These are phyloP conservation scores for Clonostachys rosea DNA, from an alignment of 2,329 filamentous ascomycete genomes.

Conservation along the genomic window DNA sequence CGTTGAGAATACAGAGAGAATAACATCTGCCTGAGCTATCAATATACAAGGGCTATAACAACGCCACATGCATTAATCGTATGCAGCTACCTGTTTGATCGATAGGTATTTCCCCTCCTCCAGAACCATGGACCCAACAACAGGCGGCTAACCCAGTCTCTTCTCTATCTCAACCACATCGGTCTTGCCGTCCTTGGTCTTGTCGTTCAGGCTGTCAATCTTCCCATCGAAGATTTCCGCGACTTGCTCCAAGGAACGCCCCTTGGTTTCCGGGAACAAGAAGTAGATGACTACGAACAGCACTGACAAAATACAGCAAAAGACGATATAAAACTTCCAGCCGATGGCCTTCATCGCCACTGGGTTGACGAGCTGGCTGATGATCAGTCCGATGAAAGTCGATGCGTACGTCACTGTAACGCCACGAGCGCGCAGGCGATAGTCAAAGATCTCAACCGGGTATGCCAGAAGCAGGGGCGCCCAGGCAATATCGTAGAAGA, in stretches of 20 bases:
- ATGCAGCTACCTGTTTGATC: too few species aligned
- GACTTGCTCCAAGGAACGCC: conserved; percentile 36
- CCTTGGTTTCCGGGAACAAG: conserved; percentile 35
- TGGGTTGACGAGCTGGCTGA: conserved; percentile 37
- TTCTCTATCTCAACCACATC: too few species aligned
- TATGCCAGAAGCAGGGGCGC: conserved; percentile 37
- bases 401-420: conserved; percentile 19
- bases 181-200: too few species aligned
- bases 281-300: conserved; percentile 19
- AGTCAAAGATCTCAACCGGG: conserved; percentile 35
- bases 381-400: conserved; percentile 16
- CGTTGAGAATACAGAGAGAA: too few species aligned
- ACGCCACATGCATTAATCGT: too few species aligned
- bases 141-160: too few species aligned
- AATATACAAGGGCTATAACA: too few species aligned
- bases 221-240: conserved; percentile 15
- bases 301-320: conserved; percentile 21
- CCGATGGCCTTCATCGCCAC: conserved; percentile 30
- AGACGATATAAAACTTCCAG: conserved; percentile 40
- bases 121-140: too few species aligned
- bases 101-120: too few species aligned
- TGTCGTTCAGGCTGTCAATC: not conserved
- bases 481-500: conserved; percentile 19
- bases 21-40: too few species aligned
- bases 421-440: conserved; percentile 19